These are phyloP conservation scores for Zasmidium cellare DNA, from an alignment of 2,329 filamentous ascomycete genomes.

Conservation along the genomic window DNA sequence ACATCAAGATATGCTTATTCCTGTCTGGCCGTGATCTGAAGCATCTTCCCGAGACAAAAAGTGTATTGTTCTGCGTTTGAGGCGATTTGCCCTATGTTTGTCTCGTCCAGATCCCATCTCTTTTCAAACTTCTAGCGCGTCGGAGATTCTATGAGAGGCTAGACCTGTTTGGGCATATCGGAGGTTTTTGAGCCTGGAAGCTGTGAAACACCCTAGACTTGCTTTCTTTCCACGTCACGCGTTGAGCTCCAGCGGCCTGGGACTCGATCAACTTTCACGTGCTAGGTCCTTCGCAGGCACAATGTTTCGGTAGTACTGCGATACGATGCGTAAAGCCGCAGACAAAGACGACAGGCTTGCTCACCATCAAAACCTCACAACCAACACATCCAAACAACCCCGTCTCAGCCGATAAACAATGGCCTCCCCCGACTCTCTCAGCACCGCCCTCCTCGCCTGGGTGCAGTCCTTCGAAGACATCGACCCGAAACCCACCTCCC, in stretches of 20 bases:
- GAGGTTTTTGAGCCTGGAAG: background rate
- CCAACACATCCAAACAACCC: background rate
- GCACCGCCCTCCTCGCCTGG: constrained; percentile 35
- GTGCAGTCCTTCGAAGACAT: constrained; percentile 46
- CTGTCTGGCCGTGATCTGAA: background rate
- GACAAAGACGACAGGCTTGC: background rate
- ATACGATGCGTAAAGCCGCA: background rate
- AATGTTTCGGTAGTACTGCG: background rate
- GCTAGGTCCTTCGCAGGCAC: background rate
- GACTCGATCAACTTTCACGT: background rate
- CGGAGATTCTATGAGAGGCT: too few species aligned
- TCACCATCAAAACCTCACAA: background rate
- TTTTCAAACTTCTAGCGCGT: too few species aligned
- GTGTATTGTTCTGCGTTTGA: background rate
- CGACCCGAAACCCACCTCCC: constrained; percentile 36
- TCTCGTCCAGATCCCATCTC: too few species aligned
- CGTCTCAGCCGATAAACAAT: background rate
- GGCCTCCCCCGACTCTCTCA: constrained; percentile 22
- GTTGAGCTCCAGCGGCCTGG: background rate
- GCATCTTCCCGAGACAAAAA: background rate
- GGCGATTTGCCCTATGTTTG: background rate
- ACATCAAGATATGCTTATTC: background rate
- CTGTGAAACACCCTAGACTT: background rate
- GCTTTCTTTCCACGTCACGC: constrained; percentile 1
- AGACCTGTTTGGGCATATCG: background rate